Evolutionary conservation across 768 basidiomycete genomes (phyloP).

Genomic region (Macrocybe gigantea): DNA sequence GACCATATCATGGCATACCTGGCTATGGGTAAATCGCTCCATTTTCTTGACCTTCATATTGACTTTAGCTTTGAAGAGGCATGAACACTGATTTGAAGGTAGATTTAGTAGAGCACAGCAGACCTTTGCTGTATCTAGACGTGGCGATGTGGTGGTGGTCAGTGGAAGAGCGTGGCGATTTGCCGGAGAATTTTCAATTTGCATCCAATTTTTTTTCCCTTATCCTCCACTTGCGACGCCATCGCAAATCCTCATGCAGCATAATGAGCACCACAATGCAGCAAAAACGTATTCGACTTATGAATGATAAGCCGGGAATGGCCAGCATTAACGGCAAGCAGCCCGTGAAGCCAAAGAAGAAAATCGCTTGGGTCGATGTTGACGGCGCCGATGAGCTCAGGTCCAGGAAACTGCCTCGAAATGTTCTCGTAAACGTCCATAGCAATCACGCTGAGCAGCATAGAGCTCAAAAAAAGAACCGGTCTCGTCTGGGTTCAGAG

Average conservation of each 20-base stretch:
- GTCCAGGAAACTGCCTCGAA: slow-evolving; percentile 19
- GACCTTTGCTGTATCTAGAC: too few relatives aligned
- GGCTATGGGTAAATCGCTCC: too few relatives aligned
- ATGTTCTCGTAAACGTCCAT: slow-evolving; percentile 21
- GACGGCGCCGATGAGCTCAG: slow-evolving; percentile 30
- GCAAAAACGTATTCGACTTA: slow-evolving; percentile 8
- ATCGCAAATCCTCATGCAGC: not conserved
- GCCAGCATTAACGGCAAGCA: slow-evolving; percentile 11
- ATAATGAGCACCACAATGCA: not conserved
- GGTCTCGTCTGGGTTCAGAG: not conserved
- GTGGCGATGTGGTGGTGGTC: too few relatives aligned
- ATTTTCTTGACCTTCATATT: too few relatives aligned
- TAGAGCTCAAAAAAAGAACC: not conserved
- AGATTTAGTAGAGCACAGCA: too few relatives aligned
- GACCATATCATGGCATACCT: too few relatives aligned
- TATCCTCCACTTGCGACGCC: too few relatives aligned
- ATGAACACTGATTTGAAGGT: too few relatives aligned
- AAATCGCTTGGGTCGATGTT: slow-evolving; percentile 33
- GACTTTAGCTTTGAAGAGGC: too few relatives aligned
- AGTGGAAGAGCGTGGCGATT: too few relatives aligned
- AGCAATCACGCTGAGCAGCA: not conserved
- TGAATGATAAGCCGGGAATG: slow-evolving; percentile 4
- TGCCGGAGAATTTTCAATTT: too few relatives aligned
- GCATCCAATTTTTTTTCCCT: too few relatives aligned
- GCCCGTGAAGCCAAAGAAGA: slow-evolving; percentile 19